A percentile compares a stretch with the other conserved stretches of the same genome.
phyloP scores from a whole-genome alignment of 345 rosid species.

The Linum lewisii region DNA sequence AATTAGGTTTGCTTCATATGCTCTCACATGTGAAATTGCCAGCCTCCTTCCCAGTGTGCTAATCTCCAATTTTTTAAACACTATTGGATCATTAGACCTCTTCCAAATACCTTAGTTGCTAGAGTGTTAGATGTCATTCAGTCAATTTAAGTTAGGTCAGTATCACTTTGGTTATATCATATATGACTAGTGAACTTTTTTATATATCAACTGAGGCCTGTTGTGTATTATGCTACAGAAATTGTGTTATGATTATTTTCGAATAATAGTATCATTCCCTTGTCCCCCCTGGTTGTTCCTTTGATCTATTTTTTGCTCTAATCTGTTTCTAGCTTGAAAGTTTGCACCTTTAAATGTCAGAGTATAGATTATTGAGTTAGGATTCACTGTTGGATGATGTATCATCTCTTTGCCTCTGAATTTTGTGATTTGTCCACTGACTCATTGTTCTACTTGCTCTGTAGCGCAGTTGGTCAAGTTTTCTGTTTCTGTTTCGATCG shows the following conservation, averaged over 20 bases:
- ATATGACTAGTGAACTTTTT: not conserved
- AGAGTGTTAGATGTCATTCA: not conserved
- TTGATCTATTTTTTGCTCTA: too few relatives aligned
- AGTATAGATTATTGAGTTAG: not conserved
- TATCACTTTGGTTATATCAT: not conserved
- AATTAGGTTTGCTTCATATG: not conserved
- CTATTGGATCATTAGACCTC: not conserved
- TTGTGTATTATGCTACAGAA: not conserved
- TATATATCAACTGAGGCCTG: not conserved
- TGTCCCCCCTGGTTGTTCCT: too few relatives aligned
- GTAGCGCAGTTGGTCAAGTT: constrained; percentile 48
- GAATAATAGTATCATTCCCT: too few relatives aligned
- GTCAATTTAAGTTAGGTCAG: not conserved
- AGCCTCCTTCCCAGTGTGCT: not conserved
- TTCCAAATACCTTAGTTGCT: not conserved
- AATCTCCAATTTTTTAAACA: too few relatives aligned
- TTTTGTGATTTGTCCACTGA: not conserved
- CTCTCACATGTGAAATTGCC: not conserved
- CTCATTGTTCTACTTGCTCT: not conserved
- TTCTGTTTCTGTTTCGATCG: constrained; percentile 82
- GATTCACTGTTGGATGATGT: not conserved
- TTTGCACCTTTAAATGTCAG: not conserved
- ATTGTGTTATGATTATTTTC: too few relatives aligned
- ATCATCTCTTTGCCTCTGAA: not conserved
- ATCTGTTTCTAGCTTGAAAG: not conserved